phyloP scores from a whole-genome alignment of 352 stramenopile genomes.

The Globisporangium solare region DNA sequence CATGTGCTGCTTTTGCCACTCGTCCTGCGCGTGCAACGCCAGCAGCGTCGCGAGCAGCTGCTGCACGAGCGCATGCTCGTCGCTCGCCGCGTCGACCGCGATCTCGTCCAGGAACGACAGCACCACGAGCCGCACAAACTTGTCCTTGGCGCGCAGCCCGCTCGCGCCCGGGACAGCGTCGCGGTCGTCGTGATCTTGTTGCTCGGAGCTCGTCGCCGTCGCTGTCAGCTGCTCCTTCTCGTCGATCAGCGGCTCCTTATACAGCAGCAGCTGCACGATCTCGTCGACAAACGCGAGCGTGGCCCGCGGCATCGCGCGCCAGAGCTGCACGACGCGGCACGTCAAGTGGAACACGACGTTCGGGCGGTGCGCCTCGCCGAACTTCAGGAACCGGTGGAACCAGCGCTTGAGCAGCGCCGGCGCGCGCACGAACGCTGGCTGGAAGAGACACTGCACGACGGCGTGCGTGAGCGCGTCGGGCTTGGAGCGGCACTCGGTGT shows the following conservation, averaged over 20 bases:
- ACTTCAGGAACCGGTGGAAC: slow-evolving; percentile 45
- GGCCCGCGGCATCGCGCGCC: slow-evolving; percentile 41
- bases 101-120: slow-evolving; percentile 65
- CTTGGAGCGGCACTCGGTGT: slow-evolving; percentile 67
- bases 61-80: slow-evolving; percentile 30
- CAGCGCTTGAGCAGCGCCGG: slow-evolving; percentile 45
- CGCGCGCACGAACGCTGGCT: slow-evolving; percentile 52
- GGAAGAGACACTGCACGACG: slow-evolving; percentile 67
- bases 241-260: slow-evolving; percentile 74
- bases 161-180: slow-evolving; percentile 2
- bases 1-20: slow-evolving; percentile 82
- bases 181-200: neutral
- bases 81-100: slow-evolving; percentile 19
- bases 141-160: slow-evolving; percentile 37
- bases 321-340: slow-evolving; percentile 61
- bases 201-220: neutral
- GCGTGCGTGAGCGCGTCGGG: slow-evolving; percentile 58
- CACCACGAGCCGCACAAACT: slow-evolving; percentile 65
- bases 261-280: slow-evolving; percentile 64
- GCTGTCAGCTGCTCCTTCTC: slow-evolving; percentile 46
- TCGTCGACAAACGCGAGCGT: slow-evolving; percentile 58
- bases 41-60: slow-evolving; percentile 36
- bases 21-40: slow-evolving; percentile 44
- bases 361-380: slow-evolving; percentile 52
- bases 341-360: slow-evolving; percentile 80